These are phyloP conservation scores for Hymenochaete sp. DNA, from an alignment of 1,284 basidiomycete genomes.

Conservation along the genomic window DNA sequence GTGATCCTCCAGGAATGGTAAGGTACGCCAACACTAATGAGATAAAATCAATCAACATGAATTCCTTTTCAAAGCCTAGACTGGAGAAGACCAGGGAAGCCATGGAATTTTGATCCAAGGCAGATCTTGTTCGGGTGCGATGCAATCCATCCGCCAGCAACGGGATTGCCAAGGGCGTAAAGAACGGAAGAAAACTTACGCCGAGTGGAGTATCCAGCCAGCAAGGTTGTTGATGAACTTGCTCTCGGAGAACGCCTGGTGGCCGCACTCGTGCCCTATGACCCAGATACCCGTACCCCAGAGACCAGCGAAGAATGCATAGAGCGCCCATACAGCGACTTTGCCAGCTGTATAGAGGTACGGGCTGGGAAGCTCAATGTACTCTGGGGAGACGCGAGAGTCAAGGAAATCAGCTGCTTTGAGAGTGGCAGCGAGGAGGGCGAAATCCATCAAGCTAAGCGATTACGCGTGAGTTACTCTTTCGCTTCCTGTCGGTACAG, in stretches of 20 bases:
- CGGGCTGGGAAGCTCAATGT: conserved; percentile 53
- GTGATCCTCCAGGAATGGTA: conserved; percentile 98
- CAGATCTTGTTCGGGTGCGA: no score
- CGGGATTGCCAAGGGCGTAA: no score
- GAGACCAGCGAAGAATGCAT: conserved; percentile 78
- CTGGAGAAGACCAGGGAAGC: no score
- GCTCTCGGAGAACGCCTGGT: conserved; percentile 95
- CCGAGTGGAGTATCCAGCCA: conserved; percentile 92
- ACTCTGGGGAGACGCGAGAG: conserved; percentile 46
- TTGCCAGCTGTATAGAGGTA: conserved; percentile 55
- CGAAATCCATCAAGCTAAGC: conserved; percentile 63
- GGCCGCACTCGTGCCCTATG: conserved; percentile 86
- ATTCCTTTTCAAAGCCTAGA: no score
- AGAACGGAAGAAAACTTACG: conserved; percentile 37
- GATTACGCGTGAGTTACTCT: conserved; percentile 17
- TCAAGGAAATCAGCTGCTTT: conserved; percentile 68
- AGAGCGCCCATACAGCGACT: conserved; percentile 73
- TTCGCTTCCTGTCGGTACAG: conserved; percentile 6
- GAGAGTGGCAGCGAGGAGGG: conserved; percentile 63
- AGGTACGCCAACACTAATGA: conserved; percentile 79
- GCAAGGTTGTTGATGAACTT: conserved; percentile 91
- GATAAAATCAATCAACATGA: no score
- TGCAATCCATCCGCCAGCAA: no score
- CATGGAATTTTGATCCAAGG: no score
- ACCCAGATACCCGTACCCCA: conserved; percentile 94